Evolutionary conservation across 495 filamentous ascomycete species (phyloP).

Genomic region (Xanthoparmelia taractica): DNA sequence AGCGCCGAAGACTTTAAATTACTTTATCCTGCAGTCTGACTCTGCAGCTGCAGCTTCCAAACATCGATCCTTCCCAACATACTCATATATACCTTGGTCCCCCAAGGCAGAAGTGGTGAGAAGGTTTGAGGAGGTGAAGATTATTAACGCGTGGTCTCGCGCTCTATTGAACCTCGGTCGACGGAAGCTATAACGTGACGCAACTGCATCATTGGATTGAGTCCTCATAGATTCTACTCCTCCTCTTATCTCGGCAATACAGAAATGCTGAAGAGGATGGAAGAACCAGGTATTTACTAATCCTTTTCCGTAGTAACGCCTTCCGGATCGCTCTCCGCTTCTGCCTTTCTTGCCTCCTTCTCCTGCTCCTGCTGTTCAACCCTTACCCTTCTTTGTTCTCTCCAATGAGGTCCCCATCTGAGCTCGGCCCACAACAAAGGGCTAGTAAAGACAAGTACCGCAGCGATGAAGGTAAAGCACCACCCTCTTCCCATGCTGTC

Average conservation of each 20-base stretch:
- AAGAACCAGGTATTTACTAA: background rate
- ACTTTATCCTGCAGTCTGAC: background rate
- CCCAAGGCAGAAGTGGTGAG: background rate
- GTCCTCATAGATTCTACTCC: no score
- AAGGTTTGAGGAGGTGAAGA: background rate
- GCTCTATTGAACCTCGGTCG: background rate
- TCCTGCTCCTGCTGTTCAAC: slow-evolving; percentile 10
- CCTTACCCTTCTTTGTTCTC: slow-evolving; percentile 30
- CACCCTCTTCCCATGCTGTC: slow-evolving; percentile 50
- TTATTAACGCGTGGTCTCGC: background rate
- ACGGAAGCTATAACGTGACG: background rate
- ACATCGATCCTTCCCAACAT: background rate
- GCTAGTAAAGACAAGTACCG: slow-evolving; percentile 33
- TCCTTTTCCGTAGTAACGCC: background rate
- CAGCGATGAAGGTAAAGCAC: slow-evolving; percentile 54
- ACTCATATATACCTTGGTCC: background rate
- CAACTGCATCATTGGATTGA: no score
- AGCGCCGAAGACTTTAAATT: background rate
- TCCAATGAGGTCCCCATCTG: slow-evolving; percentile 42
- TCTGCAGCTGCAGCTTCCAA: no score
- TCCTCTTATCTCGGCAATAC: background rate
- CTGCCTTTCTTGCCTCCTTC: slow-evolving; percentile 11
- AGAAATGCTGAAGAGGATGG: background rate
- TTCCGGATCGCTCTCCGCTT: background rate
- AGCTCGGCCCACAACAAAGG: slow-evolving; percentile 36